These are phyloP conservation scores for Auricularia auricula-judae DNA, from an alignment of 768 basidiomycete genomes.

Conservation along the genomic window DNA sequence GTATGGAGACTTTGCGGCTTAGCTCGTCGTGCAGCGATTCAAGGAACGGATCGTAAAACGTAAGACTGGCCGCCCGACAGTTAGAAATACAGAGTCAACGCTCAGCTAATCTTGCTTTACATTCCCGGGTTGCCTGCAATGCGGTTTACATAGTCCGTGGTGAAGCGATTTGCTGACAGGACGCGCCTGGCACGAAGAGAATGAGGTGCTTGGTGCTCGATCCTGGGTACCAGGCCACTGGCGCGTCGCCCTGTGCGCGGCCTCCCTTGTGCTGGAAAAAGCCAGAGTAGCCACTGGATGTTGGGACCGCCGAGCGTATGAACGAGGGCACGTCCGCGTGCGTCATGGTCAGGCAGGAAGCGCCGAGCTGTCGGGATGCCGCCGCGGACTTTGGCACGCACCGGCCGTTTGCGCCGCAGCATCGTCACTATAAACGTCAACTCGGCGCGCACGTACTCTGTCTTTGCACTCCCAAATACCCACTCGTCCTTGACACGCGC, in stretches of 20 bases:
- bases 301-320: neutral
- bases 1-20: conserved; percentile 34
- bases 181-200: neutral
- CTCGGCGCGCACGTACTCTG: neutral
- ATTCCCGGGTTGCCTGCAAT: neutral
- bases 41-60: conserved; percentile 59
- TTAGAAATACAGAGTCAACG: neutral
- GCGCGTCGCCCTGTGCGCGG: neutral
- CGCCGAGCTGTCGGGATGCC: neutral
- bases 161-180: neutral
- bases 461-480: neutral
- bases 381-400: neutral
- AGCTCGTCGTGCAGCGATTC: conserved; percentile 31
- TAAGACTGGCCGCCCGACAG: neutral
- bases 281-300: neutral
- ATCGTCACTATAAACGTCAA: too few relatives aligned
- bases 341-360: neutral
- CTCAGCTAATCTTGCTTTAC: neutral
- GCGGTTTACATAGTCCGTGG: neutral
- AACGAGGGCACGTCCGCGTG: neutral
- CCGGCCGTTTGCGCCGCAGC: too few relatives aligned
- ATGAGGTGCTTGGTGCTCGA: neutral
- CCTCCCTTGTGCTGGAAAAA: neutral
- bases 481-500: neutral
- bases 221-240: neutral